phyloP scores from a whole-genome alignment of 805 yeast species.

The Candida bentonensis region DNA sequence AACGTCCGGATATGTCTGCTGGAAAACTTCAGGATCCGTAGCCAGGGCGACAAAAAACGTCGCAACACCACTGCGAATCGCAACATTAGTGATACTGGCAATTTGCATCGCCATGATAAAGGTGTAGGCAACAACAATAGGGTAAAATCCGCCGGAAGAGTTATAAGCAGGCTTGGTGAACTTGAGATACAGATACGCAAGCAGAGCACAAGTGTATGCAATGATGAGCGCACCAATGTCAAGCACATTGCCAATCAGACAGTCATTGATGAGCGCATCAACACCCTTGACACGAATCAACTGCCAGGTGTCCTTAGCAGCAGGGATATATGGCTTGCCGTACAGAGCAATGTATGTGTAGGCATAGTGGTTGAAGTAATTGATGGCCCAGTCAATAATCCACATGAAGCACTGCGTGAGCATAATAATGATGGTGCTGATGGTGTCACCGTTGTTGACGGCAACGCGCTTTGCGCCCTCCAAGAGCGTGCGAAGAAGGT shows the following conservation, averaged over 20 bases:
- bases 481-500: conserved; percentile 45
- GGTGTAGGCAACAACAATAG: conserved; percentile 61
- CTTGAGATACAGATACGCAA: conserved; percentile 51
- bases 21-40: conserved; percentile 72
- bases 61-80: conserved; percentile 68
- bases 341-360: conserved; percentile 77
- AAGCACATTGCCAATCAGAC: conserved; percentile 64
- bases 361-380: conserved; percentile 84
- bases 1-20: conserved; percentile 48
- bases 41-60: conserved; percentile 77
- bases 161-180: conserved; percentile 59
- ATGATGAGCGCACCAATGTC: conserved; percentile 63
- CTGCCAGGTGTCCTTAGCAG: conserved; percentile 75
- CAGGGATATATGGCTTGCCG: conserved; percentile 60
- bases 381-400: conserved; percentile 62
- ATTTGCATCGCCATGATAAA: conserved; percentile 66
- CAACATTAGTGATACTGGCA: conserved; percentile 54
- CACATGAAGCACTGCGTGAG: conserved; percentile 33
- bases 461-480: conserved; percentile 38
- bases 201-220: conserved; percentile 48
- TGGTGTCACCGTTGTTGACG: conserved; percentile 35
- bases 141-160: conserved; percentile 42
- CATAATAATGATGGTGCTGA: conserved; percentile 29
- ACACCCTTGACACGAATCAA: conserved; percentile 67
- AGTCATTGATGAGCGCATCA: conserved; percentile 75